These are phyloP conservation scores for Pythium aristosporum DNA, from an alignment of 352 stramenopile species.

Conservation along the genomic window DNA sequence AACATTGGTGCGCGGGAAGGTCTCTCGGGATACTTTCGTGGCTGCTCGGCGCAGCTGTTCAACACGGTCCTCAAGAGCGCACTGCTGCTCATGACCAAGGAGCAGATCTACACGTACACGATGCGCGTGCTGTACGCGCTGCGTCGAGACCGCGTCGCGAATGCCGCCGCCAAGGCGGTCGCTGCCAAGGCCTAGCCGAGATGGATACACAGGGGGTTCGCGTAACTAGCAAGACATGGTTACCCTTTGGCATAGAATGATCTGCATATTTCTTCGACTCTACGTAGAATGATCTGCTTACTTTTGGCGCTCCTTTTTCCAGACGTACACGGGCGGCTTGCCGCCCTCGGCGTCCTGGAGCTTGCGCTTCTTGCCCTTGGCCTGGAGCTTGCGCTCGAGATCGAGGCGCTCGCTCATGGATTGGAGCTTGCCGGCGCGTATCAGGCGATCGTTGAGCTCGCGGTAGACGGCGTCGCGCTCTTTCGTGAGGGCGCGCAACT, in stretches of 20 bases:
- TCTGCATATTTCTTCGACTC: not conserved
- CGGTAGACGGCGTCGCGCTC: constrained; percentile 65
- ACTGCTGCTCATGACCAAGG: constrained; percentile 82
- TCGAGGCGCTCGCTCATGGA: constrained; percentile 74
- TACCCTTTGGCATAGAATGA: no score
- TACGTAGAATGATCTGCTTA: constrained; percentile 28
- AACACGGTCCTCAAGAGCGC: constrained; percentile 86
- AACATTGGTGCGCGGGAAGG: constrained; percentile 67
- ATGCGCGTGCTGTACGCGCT: constrained; percentile 71
- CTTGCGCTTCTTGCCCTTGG: constrained; percentile 86
- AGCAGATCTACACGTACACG: constrained; percentile 78
- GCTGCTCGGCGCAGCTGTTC: constrained; percentile 76
- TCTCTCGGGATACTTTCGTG: constrained; percentile 62
- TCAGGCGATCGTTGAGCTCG: constrained; percentile 66
- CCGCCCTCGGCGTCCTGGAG: constrained; percentile 67
- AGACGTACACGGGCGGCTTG: constrained; percentile 80
- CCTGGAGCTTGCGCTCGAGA: constrained; percentile 79
- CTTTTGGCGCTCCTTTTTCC: constrained; percentile 88
- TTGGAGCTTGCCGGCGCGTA: constrained; percentile 67
- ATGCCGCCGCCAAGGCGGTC: not conserved
- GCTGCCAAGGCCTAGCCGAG: not conserved
- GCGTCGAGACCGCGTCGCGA: constrained; percentile 33
- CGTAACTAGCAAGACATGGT: no score
- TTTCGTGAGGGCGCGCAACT: constrained; percentile 57
- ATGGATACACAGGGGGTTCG: not conserved